Percentiles rank a stretch among this genome's conserved stretches.
Conservation (phyloP, 192 early-diverging fungal species). For the Lobosporangium transversale region DNA sequence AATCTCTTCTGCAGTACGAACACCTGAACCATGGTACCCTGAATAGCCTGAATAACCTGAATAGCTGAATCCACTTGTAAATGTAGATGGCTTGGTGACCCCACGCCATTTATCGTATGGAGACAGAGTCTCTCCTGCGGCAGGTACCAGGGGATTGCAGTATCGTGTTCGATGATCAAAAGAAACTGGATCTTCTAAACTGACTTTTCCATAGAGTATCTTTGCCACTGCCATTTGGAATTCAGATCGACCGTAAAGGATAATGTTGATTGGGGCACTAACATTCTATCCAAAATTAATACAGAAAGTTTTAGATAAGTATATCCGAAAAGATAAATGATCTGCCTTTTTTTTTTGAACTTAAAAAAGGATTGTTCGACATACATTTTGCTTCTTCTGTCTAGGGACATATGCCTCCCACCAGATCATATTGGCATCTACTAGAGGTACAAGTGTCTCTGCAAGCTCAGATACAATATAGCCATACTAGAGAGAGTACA, state of each 20-base stretch:
- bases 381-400: conserved; percentile 35
- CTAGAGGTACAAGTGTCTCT: conserved; percentile 47
- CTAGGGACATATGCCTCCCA: conserved; percentile 44
- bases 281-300: no score
- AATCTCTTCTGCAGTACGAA: conserved; percentile 44
- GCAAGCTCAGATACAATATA: conserved; percentile 50
- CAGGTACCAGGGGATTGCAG: conserved; percentile 37
- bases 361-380: no score
- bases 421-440: conserved; percentile 51
- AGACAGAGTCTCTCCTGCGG: conserved; percentile 33
- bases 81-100: conserved; percentile 11
- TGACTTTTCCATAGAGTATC: conserved; percentile 33
- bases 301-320: no score
- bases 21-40: conserved; percentile 18
- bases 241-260: conserved; percentile 37
- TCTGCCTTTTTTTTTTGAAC: neutral
- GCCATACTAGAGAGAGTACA: conserved; percentile 23
- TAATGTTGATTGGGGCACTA: conserved; percentile 49
- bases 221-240: conserved; percentile 42
- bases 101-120: conserved; percentile 44
- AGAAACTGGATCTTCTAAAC: conserved; percentile 35
- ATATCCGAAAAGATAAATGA: neutral
- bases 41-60: conserved; percentile 32
- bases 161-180: conserved; percentile 49
- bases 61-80: conserved; percentile 4